A percentile compares a stretch with the other conserved stretches of the same genome.
Conservation (phyloP, 2,329 filamentous ascomycete species). For the Magnaporthales sp. region DNA sequence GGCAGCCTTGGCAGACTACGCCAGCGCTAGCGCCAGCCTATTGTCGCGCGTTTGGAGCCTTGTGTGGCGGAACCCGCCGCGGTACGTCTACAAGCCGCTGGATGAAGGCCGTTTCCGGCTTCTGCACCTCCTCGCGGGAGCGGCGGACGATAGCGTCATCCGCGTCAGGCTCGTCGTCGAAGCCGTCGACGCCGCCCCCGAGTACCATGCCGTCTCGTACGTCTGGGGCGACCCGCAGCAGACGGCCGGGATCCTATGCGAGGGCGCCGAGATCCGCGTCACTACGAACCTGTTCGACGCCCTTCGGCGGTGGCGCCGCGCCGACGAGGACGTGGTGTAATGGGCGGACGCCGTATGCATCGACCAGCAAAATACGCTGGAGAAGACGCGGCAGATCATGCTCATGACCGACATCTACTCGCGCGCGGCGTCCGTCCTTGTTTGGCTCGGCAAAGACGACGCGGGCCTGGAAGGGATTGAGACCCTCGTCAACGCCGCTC, state of each 20-base stretch:
- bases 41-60: too few species aligned
- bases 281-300: not conserved
- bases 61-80: not conserved
- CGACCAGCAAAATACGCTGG: not conserved
- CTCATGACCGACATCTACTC: not conserved
- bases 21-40: too few species aligned
- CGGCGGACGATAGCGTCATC: not conserved
- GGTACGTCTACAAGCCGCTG: not conserved
- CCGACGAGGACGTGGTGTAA: not conserved
- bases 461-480: not conserved
- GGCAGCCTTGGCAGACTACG: too few species aligned
- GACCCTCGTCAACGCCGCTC: not conserved
- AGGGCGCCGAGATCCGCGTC: not conserved
- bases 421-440: not conserved
- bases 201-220: not conserved
- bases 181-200: not conserved
- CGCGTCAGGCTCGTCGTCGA: not conserved
- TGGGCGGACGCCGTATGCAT: constrained; percentile 3
- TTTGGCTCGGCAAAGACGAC: constrained; percentile 4
- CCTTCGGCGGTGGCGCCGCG: not conserved
- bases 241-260: not conserved
- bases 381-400: not conserved
- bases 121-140: not conserved
- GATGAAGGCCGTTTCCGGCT: not conserved
- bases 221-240: not conserved